Base-by-base conservation (phyloP, 116 monocot species). In the Thalassia testudinum region DNA sequence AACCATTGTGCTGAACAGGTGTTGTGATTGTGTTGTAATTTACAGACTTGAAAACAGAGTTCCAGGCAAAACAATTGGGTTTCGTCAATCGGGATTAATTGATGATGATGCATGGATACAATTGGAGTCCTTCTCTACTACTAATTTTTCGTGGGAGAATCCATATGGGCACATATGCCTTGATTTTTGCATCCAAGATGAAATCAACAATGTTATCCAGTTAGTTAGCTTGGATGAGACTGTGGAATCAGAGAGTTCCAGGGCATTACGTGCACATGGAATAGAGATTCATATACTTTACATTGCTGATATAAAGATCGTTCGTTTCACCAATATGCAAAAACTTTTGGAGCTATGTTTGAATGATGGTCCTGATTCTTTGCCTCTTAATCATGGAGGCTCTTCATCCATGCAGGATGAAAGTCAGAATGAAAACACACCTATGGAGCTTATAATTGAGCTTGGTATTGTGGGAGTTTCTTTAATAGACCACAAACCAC, bases 11-110 rank as follows among this genome's bases (percentile, higher is more conserved):
- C 30, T 34, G 30, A 34, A 5, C 10, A 34, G 10, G 10, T 34
- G n/a, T n/a, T n/a, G n/a, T 48, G n/a, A 40, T 8, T 40, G 40
- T 40, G 40, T 40, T 40, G 15, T 45, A n/a, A 15, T 24, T 49
- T 61, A 26, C 72, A 97, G 97, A 59, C 65, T 97, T 66, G 95
- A 97, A 53, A 97, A 97, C 53, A 71, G 95, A 70, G 72, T 67
- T 37, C 19, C 15, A 19, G 42, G 43, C 58, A 72, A 34, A 43
- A 63, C 29, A 16, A 68, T 97, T 29, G 57, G 27, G 21, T 60
- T 82, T 55, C 73, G 82, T 15, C 89, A 97, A 19, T 76, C 75
- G 56, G 77, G 79, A 25, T 34, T 3, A 5, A 75, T 79, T 57
- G 72, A 52, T 58, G 79, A 82, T 54, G 66, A 68, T 70, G 50